Conservation (phyloP, 345 rosid species). For the Acer campestre region DNA sequence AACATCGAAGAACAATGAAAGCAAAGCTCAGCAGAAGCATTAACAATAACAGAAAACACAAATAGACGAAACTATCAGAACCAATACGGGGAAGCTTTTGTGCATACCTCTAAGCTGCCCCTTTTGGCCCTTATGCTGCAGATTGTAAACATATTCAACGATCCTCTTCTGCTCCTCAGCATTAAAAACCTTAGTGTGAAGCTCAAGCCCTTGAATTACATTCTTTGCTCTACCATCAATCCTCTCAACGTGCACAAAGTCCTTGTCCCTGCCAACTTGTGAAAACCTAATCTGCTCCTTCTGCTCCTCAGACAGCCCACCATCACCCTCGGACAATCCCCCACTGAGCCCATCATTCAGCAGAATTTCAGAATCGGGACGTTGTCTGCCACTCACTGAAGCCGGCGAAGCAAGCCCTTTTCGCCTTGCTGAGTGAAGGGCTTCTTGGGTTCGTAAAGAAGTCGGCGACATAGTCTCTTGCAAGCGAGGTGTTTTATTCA, state of each 20-base stretch:
- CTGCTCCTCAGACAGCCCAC: slow-evolving; percentile 34
- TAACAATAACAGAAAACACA: not conserved
- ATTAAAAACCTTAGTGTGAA: slow-evolving; percentile 53
- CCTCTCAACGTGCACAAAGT: slow-evolving; percentile 51
- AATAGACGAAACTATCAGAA: not conserved
- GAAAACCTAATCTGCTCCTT: slow-evolving; percentile 35
- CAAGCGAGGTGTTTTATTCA: not conserved
- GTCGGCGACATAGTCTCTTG: not conserved
- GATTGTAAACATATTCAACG: slow-evolving; percentile 47
- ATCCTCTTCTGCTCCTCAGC: slow-evolving; percentile 64
- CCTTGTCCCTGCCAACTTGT: slow-evolving; percentile 47
- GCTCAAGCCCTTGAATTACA: slow-evolving; percentile 60
- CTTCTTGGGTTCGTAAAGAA: not conserved
- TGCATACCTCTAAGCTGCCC: slow-evolving; percentile 50
- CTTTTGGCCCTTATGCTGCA: slow-evolving; percentile 53
- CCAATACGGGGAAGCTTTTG: not conserved
- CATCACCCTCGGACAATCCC: not conserved
- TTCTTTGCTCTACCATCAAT: slow-evolving; percentile 49
- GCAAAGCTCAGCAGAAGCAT: not conserved
- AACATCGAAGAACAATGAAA: not conserved
- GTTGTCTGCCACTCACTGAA: slow-evolving; percentile 10
- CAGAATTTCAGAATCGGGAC: slow-evolving; percentile 17
- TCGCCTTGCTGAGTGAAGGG: not conserved
- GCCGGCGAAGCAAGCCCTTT: slow-evolving; percentile 1
- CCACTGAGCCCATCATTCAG: slow-evolving; percentile 28